Base-by-base conservation (phyloP, 345 rosid species). In the Aegle marmelos region DNA sequence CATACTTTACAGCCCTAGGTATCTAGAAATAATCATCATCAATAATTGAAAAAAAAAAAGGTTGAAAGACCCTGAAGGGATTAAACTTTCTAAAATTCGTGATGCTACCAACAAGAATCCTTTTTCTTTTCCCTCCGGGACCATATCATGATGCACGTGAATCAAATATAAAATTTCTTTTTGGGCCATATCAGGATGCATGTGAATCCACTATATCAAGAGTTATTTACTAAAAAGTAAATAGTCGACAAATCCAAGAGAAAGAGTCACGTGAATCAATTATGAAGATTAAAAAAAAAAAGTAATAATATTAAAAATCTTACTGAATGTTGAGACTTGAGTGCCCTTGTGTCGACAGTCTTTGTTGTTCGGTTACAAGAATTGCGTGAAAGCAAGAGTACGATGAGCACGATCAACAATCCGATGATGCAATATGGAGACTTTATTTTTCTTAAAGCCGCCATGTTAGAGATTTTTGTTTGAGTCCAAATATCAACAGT, bases 301-400 rank as follows among this genome's bases (percentile, higher is more conserved):
- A 5, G 1, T 34, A 28, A 14, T 57, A 9, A 57, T 65, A 86
- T 84, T 81, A 28, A 14, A 66, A 9, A 57, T 65, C 87, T 84
- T 81, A 80, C 86, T 9, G 25, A 1, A 50, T 65, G 70, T 69
- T 30, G 82, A 48, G 30, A 36, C n/a, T 77, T 67, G 45, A 59
- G 63, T 21, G 69, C n/a, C 41, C 68, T 34, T 65, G 56, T 39
- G 39, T 50, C 74, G 61, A 65, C 50, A 16, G 37, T 41, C 50
- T 5, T 33, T 28, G 57, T 28, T 8, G 17, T 10, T 37, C 76
- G 65, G 16, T 34, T 9, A 54, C 59, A 69, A 19, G 78, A 69
- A n/a, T 69, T 37, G 63, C 54, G 72, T 58, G 39, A 83, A 62
- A 85, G 39, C 34, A 85, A 75, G 62, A 75, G 79, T 21, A 83